Conservation (phyloP, 768 basidiomycete species). For the Lactarius sp. region DNA sequence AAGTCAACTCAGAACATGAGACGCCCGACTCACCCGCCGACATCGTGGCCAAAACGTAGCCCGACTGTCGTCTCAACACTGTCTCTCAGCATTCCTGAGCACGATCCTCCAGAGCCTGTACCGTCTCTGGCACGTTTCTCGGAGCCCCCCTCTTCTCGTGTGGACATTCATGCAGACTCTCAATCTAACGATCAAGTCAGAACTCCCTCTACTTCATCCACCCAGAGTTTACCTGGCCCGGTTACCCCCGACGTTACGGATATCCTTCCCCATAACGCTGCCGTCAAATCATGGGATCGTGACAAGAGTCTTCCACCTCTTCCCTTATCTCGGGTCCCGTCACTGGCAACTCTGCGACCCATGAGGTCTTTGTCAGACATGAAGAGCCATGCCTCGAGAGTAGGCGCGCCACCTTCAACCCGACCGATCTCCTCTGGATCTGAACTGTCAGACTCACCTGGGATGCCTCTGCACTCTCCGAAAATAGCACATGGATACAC, state of each 20-base stretch:
- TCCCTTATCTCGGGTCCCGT: slow-evolving; percentile 22
- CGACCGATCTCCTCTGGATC: slow-evolving; percentile 19
- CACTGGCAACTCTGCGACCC: slow-evolving; percentile 3
- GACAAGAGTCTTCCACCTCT: slow-evolving; percentile 25
- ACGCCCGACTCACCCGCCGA: slow-evolving; percentile 19
- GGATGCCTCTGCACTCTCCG: slow-evolving; percentile 4
- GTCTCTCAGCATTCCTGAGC: slow-evolving; percentile 19
- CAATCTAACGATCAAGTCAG: slow-evolving; percentile 15
- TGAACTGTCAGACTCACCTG: slow-evolving; percentile 8
- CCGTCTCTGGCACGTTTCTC: slow-evolving; percentile 17
- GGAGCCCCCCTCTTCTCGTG: slow-evolving; percentile 13
- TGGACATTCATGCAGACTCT: slow-evolving; percentile 10
- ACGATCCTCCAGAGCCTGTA: neutral
- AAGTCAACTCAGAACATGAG: slow-evolving; percentile 11
- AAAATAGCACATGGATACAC: slow-evolving; percentile 2
- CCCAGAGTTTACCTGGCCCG: slow-evolving; percentile 21
- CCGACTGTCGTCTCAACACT: slow-evolving; percentile 3
- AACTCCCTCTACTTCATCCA: slow-evolving; percentile 22
- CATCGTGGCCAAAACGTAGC: slow-evolving; percentile 18
- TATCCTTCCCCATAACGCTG: neutral
- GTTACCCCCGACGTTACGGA: slow-evolving; percentile 20
- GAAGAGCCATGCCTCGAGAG: neutral
- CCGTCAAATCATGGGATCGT: slow-evolving; percentile 13
- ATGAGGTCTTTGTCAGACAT: slow-evolving; percentile 1
- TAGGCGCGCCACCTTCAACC: neutral